A percentile compares a stretch with the other conserved stretches of the same genome.
Conservation (phyloP, 352 stramenopile species). For the Pilasporangium apinafurcum region DNA sequence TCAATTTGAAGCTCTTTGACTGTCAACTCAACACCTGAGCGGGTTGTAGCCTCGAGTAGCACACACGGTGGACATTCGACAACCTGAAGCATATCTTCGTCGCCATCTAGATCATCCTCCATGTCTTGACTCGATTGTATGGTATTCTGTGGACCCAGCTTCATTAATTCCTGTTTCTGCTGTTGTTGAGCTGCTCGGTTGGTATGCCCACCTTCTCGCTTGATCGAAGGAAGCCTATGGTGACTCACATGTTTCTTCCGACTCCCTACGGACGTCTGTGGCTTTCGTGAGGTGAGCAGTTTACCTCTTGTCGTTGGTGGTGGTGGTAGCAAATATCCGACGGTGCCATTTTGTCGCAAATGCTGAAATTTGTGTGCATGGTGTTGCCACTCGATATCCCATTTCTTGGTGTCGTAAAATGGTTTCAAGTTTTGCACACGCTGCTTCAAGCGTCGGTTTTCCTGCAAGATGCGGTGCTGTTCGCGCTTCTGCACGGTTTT, state of each 20-base stretch:
- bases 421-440: slow-evolving; percentile 50
- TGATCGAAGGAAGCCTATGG: slow-evolving; percentile 8
- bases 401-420: slow-evolving; percentile 66
- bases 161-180: neutral
- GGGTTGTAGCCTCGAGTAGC: slow-evolving; percentile 59
- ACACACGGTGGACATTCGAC: slow-evolving; percentile 25
- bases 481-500: slow-evolving; percentile 37
- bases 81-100: slow-evolving; percentile 13
- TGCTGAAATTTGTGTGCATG: slow-evolving; percentile 46
- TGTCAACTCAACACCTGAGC: slow-evolving; percentile 42
- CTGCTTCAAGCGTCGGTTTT: slow-evolving; percentile 58
- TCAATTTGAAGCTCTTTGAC: slow-evolving; percentile 69
- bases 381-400: slow-evolving; percentile 70
- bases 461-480: slow-evolving; percentile 46
- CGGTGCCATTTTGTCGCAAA: slow-evolving; percentile 55
- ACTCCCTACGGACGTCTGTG: no score
- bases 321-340: slow-evolving; percentile 54
- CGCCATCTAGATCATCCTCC: slow-evolving; percentile 2
- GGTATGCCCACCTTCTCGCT: neutral
- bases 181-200: neutral
- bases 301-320: slow-evolving; percentile 4
- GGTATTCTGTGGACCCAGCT: neutral
- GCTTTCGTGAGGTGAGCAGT: neutral
- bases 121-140: neutral
- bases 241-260: slow-evolving; percentile 6